Base-by-base conservation (phyloP, 163 green algal species). In the Smithsoniella earleae region DNA sequence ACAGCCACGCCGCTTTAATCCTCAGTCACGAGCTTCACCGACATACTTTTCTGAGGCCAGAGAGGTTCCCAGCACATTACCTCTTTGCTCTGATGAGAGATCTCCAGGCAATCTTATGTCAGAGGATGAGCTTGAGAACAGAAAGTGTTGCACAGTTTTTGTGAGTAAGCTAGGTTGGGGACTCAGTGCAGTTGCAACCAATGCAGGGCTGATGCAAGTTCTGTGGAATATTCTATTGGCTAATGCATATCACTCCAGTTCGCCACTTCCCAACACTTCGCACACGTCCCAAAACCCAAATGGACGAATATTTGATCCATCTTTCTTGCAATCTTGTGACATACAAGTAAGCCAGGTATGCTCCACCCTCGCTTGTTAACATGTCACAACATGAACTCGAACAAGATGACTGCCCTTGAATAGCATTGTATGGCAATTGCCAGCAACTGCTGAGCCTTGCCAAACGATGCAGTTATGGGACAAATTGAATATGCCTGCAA, bases 251-350 rank as follows among this genome's bases (percentile, higher is more conserved):
- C 25, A 43, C 43, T 30, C 58, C 8, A 30, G 27, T 22, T 30
- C n/a, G n/a, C 31, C 31, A 5, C n/a, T 40, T 18, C 25, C 31
- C 8, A 13, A 36, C 20, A 33, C 27, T 43, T n/a, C 58, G 6
- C 27, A 8, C 3, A 8, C 18, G 22, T 43, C 27, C 34, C 16
- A n/a, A 69, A 10, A 30, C 8, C 16, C 27, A 6, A 30, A 69
- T 16, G 25, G 27, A 3, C 58, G 34, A 22, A 33, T 34, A 0
- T 34, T 69, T 1, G 58, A 69, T 4, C 58, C 58, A 34, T 30
- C 58, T 43, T 69, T 69, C 25, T 34, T 69, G 58, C 58, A 69
- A 33, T 69, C n/a, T n/a, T 69, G 58, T 13, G 5, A 43, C 13
- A 25, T 34, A 36, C 58, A 69, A 13, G 30, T 69, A n/a, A 13